Evolutionary conservation across 2,329 filamentous ascomycete genomes (phyloP).

Genomic region (Botryotinia calthae): DNA sequence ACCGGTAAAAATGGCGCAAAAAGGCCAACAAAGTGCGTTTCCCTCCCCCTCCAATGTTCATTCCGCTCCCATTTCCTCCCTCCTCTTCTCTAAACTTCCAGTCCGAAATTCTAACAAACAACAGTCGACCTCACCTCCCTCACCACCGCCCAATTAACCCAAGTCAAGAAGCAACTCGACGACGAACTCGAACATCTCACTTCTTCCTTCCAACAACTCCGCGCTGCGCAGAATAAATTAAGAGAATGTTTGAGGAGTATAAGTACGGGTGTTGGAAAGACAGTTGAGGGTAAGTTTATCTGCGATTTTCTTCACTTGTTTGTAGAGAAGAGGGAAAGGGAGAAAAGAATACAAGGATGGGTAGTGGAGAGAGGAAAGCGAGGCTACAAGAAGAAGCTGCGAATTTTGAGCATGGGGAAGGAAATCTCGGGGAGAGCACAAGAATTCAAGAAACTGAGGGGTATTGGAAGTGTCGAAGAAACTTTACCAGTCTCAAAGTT

Average conservation of each 20-base stretch:
- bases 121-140: conserved; percentile 70
- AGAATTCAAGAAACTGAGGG: background rate
- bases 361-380: background rate
- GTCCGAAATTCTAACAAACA: background rate
- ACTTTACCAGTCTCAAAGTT: background rate
- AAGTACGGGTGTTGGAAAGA: conserved; percentile 51
- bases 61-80: too few species aligned
- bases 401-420: background rate
- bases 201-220: conserved; percentile 82
- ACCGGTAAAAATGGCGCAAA: background rate
- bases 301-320: background rate
- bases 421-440: background rate
- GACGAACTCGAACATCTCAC: conserved; percentile 95
- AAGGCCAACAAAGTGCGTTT: conserved; percentile 1
- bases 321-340: background rate
- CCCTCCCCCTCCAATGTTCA: background rate
- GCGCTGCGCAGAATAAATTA: conserved; percentile 88
- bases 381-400: background rate
- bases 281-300: conserved; percentile 38
- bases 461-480: background rate
- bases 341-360: background rate
- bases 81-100: background rate
- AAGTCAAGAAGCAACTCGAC: conserved; percentile 94
- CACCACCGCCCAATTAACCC: conserved; percentile 78
- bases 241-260: conserved; percentile 83